A percentile compares a stretch with the other conserved stretches of the same genome.
These are phyloP conservation scores for Haplosporangium sp. DNA, from an alignment of 371 early-diverging fungal genomes.

Conservation along the genomic window DNA sequence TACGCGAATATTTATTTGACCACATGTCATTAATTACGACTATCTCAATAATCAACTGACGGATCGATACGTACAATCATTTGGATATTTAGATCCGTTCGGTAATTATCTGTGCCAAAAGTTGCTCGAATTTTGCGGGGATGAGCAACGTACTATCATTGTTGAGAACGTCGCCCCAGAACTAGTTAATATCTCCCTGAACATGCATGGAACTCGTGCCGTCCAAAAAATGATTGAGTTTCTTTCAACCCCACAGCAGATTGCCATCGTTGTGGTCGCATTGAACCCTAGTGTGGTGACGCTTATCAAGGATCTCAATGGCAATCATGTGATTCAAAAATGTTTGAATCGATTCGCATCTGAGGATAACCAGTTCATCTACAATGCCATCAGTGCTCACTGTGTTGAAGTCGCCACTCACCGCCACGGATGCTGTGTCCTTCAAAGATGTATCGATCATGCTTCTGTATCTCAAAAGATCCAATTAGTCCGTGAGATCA, in stretches of 20 bases:
- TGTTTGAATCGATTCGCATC: conserved; percentile 83
- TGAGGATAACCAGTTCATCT: conserved; percentile 89
- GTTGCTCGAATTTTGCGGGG: conserved; percentile 81
- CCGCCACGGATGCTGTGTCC: conserved; percentile 97
- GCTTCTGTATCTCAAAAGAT: conserved; percentile 76
- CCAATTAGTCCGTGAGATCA: conserved; percentile 85
- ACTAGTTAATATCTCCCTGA: conserved; percentile 84
- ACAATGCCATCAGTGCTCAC: conserved; percentile 86
- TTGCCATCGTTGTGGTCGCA: conserved; percentile 76
- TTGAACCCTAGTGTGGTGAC: conserved; percentile 83
- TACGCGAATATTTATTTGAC: background rate
- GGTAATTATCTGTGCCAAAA: conserved; percentile 95
- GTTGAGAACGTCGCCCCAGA: conserved; percentile 79
- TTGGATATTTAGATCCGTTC: conserved; percentile 75
- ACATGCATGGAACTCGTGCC: conserved; percentile 98
- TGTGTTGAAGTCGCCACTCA: conserved; percentile 93
- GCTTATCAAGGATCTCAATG: conserved; percentile 95
- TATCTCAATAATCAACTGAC: no score
- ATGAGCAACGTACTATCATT: conserved; percentile 79
- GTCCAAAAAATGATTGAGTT: conserved; percentile 95
- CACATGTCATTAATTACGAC: background rate
- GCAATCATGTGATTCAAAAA: conserved; percentile 99
- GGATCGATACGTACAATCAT: no score
- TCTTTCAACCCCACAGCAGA: conserved; percentile 74
- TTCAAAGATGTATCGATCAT: conserved; percentile 96